phyloP scores from a whole-genome alignment of 1,284 basidiomycete genomes.

The Vanrija humicola region DNA sequence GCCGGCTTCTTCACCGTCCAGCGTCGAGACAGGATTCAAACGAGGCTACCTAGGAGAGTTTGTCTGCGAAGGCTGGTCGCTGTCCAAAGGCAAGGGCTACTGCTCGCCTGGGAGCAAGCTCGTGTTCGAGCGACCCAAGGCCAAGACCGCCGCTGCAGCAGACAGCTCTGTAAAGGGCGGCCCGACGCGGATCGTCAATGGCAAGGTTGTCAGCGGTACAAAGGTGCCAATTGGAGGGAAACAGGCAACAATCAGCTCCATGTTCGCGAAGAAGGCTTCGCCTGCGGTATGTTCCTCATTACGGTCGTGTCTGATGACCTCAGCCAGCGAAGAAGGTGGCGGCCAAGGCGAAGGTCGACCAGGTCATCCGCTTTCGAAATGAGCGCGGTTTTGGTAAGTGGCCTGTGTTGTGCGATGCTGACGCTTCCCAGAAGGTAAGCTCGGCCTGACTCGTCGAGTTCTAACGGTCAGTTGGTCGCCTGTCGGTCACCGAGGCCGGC shows the following conservation, averaged over 20 bases:
- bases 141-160: constrained; percentile 14
- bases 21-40: constrained; percentile 26
- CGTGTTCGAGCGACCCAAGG: constrained; percentile 41
- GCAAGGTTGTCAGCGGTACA: constrained; percentile 36
- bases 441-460: neutral
- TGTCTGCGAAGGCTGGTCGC: constrained; percentile 48
- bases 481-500: constrained; percentile 43
- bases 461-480: constrained; percentile 34
- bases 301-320: neutral
- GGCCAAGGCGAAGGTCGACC: constrained; percentile 41
- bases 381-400: constrained; percentile 43
- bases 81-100: constrained; percentile 49
- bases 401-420: neutral
- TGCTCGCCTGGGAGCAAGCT: constrained; percentile 44
- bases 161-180: constrained; percentile 30
- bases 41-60: constrained; percentile 48
- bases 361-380: constrained; percentile 46
- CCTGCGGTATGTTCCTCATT: constrained; percentile 11
- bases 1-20: constrained; percentile 12
- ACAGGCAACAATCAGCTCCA: constrained; percentile 41
- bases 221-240: constrained; percentile 33
- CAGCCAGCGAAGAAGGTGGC: constrained; percentile 26
- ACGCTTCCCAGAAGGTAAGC: constrained; percentile 7
- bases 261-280: constrained; percentile 39
- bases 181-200: constrained; percentile 40